Conservation (phyloP, 306 rosid species). For the Trifolium pratense region DNA sequence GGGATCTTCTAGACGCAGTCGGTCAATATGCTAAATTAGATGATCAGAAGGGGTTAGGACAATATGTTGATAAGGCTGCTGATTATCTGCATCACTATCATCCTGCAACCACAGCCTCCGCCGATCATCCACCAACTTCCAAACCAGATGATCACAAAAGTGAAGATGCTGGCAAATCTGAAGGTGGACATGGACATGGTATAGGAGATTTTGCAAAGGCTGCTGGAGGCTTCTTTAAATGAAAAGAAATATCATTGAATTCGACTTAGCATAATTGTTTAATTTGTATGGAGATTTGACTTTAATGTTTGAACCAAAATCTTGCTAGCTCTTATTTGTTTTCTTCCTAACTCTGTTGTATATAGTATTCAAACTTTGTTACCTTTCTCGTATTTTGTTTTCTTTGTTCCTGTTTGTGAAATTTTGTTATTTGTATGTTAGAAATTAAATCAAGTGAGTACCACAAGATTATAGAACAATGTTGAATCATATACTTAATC, state of each 20-base stretch:
- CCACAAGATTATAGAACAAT: too few species aligned
- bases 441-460: too few species aligned
- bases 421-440: too few species aligned
- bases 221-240: conserved; percentile 44
- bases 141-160: conserved; percentile 22
- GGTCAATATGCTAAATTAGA: conserved; percentile 49
- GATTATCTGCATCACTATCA: conserved; percentile 49
- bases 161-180: not conserved
- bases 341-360: not conserved
- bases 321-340: not conserved
- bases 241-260: not conserved
- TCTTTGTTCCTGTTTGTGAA: too few species aligned
- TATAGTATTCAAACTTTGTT: not conserved
- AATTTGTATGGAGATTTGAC: not conserved
- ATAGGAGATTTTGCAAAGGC: conserved; percentile 36
- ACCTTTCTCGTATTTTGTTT: too few species aligned
- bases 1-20: conserved; percentile 43
- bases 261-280: not conserved
- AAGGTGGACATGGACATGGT: not conserved
- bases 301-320: not conserved
- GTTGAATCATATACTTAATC: too few species aligned
- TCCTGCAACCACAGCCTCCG: not conserved
- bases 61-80: conserved; percentile 53
- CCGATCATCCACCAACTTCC: not conserved
- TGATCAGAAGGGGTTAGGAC: conserved; percentile 50